A percentile compares a stretch with the other conserved stretches of the same genome.
Conservation (phyloP, 768 basidiomycete species). For the Paxillus rubicundulus region DNA sequence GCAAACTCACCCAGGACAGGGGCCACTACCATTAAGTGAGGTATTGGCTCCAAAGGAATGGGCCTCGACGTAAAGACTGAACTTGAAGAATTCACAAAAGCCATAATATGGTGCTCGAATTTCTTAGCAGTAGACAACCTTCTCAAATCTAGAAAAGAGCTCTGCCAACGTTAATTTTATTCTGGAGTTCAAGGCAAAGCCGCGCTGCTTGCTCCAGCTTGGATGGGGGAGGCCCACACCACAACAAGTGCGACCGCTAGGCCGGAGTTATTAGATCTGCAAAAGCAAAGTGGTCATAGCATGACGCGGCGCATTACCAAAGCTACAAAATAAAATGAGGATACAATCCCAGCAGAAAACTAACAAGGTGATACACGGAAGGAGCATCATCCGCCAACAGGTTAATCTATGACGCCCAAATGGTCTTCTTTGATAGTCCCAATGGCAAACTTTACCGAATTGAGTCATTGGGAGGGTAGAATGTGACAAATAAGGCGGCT, state of each 20-base stretch:
- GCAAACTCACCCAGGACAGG: too few species aligned
- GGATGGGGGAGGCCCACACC: too few species aligned
- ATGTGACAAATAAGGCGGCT: constrained; percentile 29
- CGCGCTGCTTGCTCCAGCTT: too few species aligned
- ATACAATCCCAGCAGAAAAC: not conserved
- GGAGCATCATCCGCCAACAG: not conserved
- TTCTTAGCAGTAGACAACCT: too few species aligned
- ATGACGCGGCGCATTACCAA: not conserved
- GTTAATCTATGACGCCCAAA: constrained; percentile 83
- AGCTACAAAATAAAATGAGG: constrained; percentile 6
- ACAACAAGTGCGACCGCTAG: not conserved
- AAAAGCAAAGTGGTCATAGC: not conserved
- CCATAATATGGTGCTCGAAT: too few species aligned
- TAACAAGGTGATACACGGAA: not conserved
- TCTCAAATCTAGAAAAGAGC: too few species aligned
- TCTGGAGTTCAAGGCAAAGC: too few species aligned
- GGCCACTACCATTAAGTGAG: too few species aligned
- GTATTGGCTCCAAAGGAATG: too few species aligned
- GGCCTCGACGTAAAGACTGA: too few species aligned
- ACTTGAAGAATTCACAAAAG: too few species aligned
- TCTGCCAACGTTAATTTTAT: too few species aligned
- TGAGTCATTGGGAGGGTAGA: constrained; percentile 1
- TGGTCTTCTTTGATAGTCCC: constrained; percentile 99
- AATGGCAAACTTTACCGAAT: constrained; percentile 78
- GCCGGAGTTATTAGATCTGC: not conserved